Conservation (phyloP, 1,284 basidiomycete species). For the Moesziomyces globuligerus region DNA sequence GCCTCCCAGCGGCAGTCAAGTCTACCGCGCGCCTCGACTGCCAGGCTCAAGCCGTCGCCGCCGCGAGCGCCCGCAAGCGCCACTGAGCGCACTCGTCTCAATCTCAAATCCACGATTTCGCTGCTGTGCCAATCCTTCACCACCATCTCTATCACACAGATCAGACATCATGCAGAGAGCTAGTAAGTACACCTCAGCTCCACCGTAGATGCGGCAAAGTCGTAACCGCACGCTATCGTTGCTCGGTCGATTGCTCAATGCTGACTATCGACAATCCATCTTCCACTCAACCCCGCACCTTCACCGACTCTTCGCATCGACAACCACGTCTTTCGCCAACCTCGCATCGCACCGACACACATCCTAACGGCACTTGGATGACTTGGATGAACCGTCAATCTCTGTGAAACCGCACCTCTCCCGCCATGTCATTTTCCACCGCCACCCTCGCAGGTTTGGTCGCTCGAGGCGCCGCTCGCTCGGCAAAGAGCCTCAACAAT, state of each 20-base stretch:
- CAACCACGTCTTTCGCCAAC: neutral
- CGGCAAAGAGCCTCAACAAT: conserved; percentile 39
- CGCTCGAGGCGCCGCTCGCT: conserved; percentile 51
- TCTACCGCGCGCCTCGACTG: conserved; percentile 4
- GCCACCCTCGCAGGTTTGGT: conserved; percentile 28
- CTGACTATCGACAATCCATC: neutral
- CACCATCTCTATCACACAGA: conserved; percentile 18
- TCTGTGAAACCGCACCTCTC: too few relatives aligned
- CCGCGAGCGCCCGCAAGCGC: conserved; percentile 11
- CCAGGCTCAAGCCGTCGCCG: conserved; percentile 10
- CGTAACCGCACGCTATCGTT: too few relatives aligned
- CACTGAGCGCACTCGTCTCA: conserved; percentile 9
- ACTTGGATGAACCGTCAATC: too few relatives aligned
- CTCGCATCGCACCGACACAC: neutral
- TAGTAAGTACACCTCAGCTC: conserved; percentile 19
- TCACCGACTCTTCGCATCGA: neutral
- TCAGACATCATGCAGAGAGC: conserved; percentile 45
- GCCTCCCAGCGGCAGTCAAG: conserved; percentile 1
- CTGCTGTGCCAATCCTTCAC: conserved; percentile 5
- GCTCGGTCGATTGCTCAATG: neutral
- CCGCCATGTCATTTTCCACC: neutral
- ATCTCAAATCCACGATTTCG: conserved; percentile 13
- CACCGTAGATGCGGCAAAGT: neutral
- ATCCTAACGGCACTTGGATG: too few relatives aligned
- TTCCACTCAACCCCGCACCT: neutral